Evolutionary conservation across 768 basidiomycete species (phyloP), one percentile per base, ranked within the genome.

Genomic region (Calocera cornea): DNA sequence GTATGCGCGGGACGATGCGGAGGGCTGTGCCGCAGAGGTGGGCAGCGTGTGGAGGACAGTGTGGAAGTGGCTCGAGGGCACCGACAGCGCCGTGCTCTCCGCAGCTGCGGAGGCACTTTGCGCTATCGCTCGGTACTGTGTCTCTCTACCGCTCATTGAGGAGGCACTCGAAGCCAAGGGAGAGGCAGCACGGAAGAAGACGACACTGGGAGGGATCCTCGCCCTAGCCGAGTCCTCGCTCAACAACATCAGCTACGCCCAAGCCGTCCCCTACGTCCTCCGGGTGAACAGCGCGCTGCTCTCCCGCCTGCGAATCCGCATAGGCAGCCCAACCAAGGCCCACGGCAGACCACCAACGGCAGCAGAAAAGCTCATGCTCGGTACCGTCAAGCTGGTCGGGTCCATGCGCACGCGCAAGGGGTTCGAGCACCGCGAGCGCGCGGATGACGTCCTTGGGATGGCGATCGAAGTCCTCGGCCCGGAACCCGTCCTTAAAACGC

Each of bases 391-490:
- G 68, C 84, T 84, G 68, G 80, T 95, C 27, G 90, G 86, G 5
- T 86, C 88, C 36, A 77, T 95, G 65, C 79, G 95, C 66, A 80
- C 83, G 29, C 82, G 88, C 72, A 92, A 89, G 76, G 85, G 82
- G 1, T 99, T 98, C 72, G 93, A 97, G 75, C 83, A 89, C 77
- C 94, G 92, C 75, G 94, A 95, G 73, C 85, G 84, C 22, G 92
- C 87, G 16, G 95, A 99, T 74, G 79, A 78, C 11, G 86, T 88
- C 0, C 78, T 98, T 38, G 85, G 88, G 1, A 83, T 84, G 29
- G 91, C 93, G 0, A 89, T 97, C 83, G 84, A 86, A 68, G 82
- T 91, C 2, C 78, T 97, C 54, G 97, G 97, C 2, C 94, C 95
- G 5, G 85, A 88, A 68, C 86, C 86, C 1, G 74, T 98, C 2